These are phyloP conservation scores for Pseudonitzschia delicatissima DNA, from an alignment of 108 stramenopile species.

Conservation along the genomic window DNA sequence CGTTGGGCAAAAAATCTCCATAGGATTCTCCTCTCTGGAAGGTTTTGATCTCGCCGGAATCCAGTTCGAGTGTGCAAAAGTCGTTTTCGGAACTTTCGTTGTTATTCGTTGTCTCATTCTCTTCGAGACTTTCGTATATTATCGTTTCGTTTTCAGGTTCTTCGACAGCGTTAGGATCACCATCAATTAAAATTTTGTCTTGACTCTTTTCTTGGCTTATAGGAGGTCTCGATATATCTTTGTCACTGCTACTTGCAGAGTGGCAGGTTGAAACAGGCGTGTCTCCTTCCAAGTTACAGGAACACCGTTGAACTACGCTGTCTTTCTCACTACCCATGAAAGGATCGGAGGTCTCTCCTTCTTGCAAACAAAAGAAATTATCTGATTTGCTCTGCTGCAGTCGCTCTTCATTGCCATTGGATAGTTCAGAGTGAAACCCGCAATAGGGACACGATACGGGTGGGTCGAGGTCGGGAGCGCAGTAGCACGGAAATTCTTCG, in stretches of 20 bases:
- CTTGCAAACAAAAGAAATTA: background rate
- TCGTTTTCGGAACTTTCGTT: background rate
- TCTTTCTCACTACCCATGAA: background rate
- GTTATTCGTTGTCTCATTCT: background rate
- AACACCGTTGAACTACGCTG: background rate
- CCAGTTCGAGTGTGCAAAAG: constrained; percentile 6
- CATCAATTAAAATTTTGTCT: background rate
- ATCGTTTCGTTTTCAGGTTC: background rate
- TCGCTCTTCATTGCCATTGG: background rate
- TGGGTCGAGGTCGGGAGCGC: constrained; percentile 20
- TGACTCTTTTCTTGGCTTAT: background rate
- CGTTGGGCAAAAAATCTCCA: background rate
- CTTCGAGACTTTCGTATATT: background rate
- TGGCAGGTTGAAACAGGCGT: background rate
- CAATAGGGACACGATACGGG: constrained; percentile 32
- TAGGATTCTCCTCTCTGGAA: constrained; percentile 16
- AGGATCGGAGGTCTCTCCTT: background rate
- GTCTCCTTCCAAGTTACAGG: background rate
- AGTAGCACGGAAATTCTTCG: constrained; percentile 26
- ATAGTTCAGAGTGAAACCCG: background rate
- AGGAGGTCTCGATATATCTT: no score
- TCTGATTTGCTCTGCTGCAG: background rate
- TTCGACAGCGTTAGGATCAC: background rate
- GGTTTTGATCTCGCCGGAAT: constrained; percentile 3
- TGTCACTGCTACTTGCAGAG: no score